Conservation (phyloP, 345 rosid genomes). For the Populus simonii region DNA sequence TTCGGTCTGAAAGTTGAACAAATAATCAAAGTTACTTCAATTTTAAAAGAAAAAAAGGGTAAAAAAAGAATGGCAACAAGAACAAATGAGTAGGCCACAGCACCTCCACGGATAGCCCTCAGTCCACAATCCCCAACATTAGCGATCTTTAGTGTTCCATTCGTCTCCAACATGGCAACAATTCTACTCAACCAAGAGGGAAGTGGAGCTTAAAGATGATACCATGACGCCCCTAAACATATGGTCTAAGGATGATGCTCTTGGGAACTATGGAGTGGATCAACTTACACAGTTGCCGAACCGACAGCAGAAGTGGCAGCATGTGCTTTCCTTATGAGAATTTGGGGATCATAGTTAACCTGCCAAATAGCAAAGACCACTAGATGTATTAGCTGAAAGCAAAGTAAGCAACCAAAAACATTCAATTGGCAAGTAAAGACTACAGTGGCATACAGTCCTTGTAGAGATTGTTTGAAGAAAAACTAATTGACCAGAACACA, state of each 20-base stretch:
- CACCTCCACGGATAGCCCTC: slow-evolving; percentile 67
- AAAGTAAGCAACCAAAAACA: neutral
- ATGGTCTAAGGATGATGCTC: neutral
- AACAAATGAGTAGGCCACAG: neutral
- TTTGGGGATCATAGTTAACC: slow-evolving; percentile 74
- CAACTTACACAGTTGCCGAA: slow-evolving; percentile 73
- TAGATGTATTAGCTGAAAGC: neutral
- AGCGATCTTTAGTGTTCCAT: slow-evolving; percentile 64
- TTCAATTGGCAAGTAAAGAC: neutral
- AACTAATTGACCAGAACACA: neutral
- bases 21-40: neutral
- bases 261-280: slow-evolving; percentile 10
- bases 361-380: slow-evolving; percentile 21
- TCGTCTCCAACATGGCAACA: slow-evolving; percentile 71
- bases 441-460: neutral
- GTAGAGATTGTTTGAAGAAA: neutral
- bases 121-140: slow-evolving; percentile 90
- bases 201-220: neutral
- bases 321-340: slow-evolving; percentile 78
- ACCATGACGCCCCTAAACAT: neutral
- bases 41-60: neutral
- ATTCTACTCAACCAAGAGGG: slow-evolving; percentile 44
- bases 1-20: slow-evolving; percentile 31
- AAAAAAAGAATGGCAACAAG: neutral
- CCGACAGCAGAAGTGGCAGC: slow-evolving; percentile 69